phyloP scores from a whole-genome alignment of 495 filamentous ascomycete species.

The Penicillium pancosmium region DNA sequence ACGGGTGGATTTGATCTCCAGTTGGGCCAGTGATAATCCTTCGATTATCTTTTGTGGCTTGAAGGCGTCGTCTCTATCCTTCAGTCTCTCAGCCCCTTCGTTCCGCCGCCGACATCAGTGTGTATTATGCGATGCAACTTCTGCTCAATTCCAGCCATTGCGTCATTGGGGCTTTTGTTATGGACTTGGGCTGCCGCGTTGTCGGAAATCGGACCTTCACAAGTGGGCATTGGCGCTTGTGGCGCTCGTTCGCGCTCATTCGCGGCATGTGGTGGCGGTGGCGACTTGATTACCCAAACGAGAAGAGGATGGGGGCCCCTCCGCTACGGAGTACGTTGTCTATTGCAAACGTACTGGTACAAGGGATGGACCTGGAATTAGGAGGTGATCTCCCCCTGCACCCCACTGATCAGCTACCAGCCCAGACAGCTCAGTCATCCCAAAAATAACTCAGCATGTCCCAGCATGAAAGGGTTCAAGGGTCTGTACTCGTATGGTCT shows the following conservation, averaged over 20 bases:
- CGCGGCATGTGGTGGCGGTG: slow-evolving; percentile 17
- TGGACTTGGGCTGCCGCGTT: neutral
- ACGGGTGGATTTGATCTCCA: neutral
- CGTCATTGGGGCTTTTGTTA: slow-evolving; percentile 9
- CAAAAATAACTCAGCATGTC: no score
- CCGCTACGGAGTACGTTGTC: neutral
- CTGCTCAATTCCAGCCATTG: slow-evolving; percentile 7
- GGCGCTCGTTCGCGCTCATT: slow-evolving; percentile 4
- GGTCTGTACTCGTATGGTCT: no score
- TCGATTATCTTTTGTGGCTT: neutral
- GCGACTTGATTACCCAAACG: slow-evolving; percentile 9
- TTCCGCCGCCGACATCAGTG: neutral
- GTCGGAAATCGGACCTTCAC: neutral
- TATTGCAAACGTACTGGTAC: neutral
- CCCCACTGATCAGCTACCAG: no score
- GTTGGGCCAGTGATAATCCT: neutral
- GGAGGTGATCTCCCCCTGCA: neutral
- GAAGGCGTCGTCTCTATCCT: neutral
- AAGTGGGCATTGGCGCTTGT: neutral
- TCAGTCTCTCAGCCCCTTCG: neutral
- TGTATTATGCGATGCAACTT: neutral
- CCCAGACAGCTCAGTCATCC: no score
- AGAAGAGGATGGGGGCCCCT: neutral
- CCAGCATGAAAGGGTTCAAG: no score
- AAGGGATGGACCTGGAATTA: neutral